These are phyloP conservation scores for Naganishia kalamii DNA, from an alignment of 768 basidiomycete species.

Conservation along the genomic window DNA sequence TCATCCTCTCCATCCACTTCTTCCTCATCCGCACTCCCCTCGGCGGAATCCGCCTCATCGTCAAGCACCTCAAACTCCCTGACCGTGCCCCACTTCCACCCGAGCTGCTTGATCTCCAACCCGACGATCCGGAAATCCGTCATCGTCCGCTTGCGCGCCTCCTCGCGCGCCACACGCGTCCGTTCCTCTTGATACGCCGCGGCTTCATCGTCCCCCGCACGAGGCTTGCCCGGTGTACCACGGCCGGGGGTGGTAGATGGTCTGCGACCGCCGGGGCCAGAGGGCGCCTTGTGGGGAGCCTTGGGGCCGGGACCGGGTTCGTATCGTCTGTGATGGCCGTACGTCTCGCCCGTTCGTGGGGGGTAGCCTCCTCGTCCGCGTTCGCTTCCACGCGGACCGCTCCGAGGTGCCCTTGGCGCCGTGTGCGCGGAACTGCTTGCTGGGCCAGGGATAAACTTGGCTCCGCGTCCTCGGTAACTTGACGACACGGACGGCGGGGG, in stretches of 20 bases:
- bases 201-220: not conserved
- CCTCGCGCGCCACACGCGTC: slow-evolving; percentile 33
- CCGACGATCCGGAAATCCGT: slow-evolving; percentile 98
- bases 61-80: slow-evolving; percentile 23
- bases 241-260: not conserved
- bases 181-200: slow-evolving; percentile 25
- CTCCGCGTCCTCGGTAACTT: not conserved
- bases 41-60: slow-evolving; percentile 10
- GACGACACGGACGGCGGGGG: not conserved
- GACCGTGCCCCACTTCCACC: slow-evolving; percentile 66
- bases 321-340: slow-evolving; percentile 1
- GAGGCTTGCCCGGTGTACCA: not conserved
- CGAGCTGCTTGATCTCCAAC: slow-evolving; percentile 70
- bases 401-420: slow-evolving; percentile 12
- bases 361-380: slow-evolving; percentile 8
- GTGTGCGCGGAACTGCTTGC: not conserved
- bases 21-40: not conserved
- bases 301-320: not conserved
- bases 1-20: slow-evolving; percentile 10
- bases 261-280: not conserved
- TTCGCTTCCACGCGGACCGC: not conserved
- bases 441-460: not conserved
- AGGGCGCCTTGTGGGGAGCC: not conserved
- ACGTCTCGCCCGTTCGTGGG: not conserved
- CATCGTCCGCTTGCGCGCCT: slow-evolving; percentile 69